A percentile compares a stretch with the other conserved stretches of the same genome.
These are phyloP conservation scores for Eutypella sp. DNA, from an alignment of 2,329 filamentous ascomycete genomes.

Conservation along the genomic window DNA sequence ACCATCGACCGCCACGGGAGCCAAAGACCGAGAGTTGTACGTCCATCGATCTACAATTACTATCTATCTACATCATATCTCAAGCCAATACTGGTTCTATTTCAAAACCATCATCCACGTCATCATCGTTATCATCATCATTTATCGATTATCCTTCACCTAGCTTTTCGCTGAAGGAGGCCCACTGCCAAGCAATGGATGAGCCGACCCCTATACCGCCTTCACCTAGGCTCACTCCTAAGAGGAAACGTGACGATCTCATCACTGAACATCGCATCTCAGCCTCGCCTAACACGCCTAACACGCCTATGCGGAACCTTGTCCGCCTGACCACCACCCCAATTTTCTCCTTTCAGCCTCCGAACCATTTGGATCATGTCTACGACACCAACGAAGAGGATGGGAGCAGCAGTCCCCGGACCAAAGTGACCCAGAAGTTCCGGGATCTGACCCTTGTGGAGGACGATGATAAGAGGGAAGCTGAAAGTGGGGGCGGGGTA, in stretches of 20 bases:
- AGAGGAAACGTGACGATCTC: conserved; percentile 40
- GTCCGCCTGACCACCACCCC: conserved; percentile 16
- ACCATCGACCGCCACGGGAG: no score
- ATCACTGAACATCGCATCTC: conserved; percentile 24
- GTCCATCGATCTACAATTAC: no score
- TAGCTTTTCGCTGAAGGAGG: neutral
- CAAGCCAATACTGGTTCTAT: no score
- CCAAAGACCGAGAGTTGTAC: no score
- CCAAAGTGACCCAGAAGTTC: conserved; percentile 48
- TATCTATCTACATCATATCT: no score
- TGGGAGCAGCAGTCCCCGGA: conserved; percentile 48
- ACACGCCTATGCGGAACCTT: conserved; percentile 20
- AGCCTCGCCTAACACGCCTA: no score
- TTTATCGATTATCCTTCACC: no score
- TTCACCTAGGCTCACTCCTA: conserved; percentile 33
- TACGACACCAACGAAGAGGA: conserved; percentile 29
- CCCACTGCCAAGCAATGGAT: conserved; percentile 10
- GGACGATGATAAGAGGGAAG: conserved; percentile 9
- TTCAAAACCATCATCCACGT: no score
- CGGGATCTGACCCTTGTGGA: conserved; percentile 41
- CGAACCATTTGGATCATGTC: conserved; percentile 18
- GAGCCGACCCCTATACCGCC: conserved; percentile 8
- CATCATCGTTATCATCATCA: neutral
- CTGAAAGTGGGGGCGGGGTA: conserved; percentile 41
- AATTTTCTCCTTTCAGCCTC: conserved; percentile 42